Evolutionary conservation across 257 asterid species (phyloP).

Genomic region (Leptodermis oblonga): DNA sequence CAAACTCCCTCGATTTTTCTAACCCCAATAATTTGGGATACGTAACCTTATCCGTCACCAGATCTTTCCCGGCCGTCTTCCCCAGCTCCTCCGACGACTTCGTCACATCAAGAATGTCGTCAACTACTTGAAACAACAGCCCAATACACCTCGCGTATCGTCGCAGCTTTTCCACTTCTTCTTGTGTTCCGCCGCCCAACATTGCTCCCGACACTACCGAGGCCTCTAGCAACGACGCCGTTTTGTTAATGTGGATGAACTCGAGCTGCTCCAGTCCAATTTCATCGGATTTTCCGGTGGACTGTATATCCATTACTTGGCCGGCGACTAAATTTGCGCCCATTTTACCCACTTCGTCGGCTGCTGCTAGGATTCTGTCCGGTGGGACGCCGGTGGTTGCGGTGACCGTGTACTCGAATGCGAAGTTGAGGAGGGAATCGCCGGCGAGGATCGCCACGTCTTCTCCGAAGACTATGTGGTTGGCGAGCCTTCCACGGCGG

Average conservation of each 20-base stretch:
- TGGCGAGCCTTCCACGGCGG: slow-evolving; percentile 75
- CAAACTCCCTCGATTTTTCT: slow-evolving; percentile 60
- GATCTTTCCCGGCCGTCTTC: slow-evolving; percentile 76
- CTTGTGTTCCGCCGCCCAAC: slow-evolving; percentile 53
- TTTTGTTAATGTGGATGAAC: slow-evolving; percentile 65
- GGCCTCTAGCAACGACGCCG: slow-evolving; percentile 61
- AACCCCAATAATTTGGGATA: slow-evolving; percentile 70
- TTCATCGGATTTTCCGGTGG: slow-evolving; percentile 33
- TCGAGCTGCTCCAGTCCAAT: slow-evolving; percentile 52
- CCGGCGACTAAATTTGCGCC: slow-evolving; percentile 80
- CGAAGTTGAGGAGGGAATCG: slow-evolving; percentile 49
- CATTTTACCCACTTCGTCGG: slow-evolving; percentile 48
- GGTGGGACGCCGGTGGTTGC: slow-evolving; percentile 21
- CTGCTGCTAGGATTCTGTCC: slow-evolving; percentile 24
- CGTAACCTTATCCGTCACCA: slow-evolving; percentile 52
- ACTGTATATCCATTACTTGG: slow-evolving; percentile 55
- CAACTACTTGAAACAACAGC: slow-evolving; percentile 67
- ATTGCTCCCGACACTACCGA: slow-evolving; percentile 65
- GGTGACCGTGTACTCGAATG: slow-evolving; percentile 38
- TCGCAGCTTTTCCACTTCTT: slow-evolving; percentile 48
- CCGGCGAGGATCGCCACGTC: slow-evolving; percentile 74
- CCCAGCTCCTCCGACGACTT: slow-evolving; percentile 62
- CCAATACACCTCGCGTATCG: slow-evolving; percentile 59
- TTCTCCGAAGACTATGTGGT: slow-evolving; percentile 64
- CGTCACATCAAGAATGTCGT: slow-evolving; percentile 71